Evolutionary conservation across 805 yeast species (phyloP), one percentile per base, ranked within the genome.

Genomic region (Yamadazyma sp.): DNA sequence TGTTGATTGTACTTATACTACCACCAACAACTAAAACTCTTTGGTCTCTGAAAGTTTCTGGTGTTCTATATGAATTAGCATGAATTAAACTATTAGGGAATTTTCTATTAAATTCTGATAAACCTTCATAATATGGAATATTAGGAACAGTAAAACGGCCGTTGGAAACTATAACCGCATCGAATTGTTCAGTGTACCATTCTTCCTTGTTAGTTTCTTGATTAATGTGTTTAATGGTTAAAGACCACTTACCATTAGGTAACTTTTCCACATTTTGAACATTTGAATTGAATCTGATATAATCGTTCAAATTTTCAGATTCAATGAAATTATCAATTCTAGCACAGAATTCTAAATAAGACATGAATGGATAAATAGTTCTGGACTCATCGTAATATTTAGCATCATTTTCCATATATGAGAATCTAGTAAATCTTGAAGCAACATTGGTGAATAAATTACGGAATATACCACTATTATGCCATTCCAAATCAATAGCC

Each of bases 111-210:
- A 75, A 79, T 35, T 68, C 70, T 9, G 59, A 53, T 17, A 83
- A 49, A 0, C 88, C 88, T 2, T 56, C 52, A 28, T 72, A 65
- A 14, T 66, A 58, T 1, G 93, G 91, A 31, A 76, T 56, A 43
- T 50, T 67, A 1, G 93, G 91, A 18, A 71, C 62, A 30, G 80
- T 74, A 52, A 72, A 80, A 40, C 77, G 78, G 1, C 93, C 93
- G 6, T 74, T 61, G 5, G 86, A 82, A 7, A 81, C 54, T 3
- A 77, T 74, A 5, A 83, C 74, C 7, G 77, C 83, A 50, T 83
- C 89, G 43, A 69, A 77, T 22, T 50, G 52, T 35, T 73, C 73
- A 17, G 46, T 52, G 41, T 73, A 72, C 77, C 77, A 73, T 21
- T 44, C 41, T 41, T 39, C 69, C 7, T 27, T 27, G 10, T 35